phyloP scores from a whole-genome alignment of 1,284 basidiomycete species.

The Phlebopus sp. region DNA sequence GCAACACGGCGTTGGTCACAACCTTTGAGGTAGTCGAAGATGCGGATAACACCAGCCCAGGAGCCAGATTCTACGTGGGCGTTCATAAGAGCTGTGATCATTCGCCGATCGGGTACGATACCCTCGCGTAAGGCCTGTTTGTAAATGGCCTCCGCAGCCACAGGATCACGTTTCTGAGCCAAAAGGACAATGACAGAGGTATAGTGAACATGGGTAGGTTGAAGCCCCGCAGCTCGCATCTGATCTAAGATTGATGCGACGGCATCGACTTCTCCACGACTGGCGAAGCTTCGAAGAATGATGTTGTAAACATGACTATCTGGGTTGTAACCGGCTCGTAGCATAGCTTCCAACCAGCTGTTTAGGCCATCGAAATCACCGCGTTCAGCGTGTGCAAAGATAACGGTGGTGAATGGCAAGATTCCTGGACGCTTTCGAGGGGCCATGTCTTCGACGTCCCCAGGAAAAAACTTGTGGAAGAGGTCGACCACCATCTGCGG shows the following conservation, averaged over 20 bases:
- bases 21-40: conserved; percentile 66
- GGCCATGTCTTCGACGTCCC: conserved; percentile 18
- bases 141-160: conserved; percentile 69
- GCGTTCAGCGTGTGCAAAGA: conserved; percentile 52
- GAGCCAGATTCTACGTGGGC: conserved; percentile 80
- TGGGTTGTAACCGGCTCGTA: conserved; percentile 46
- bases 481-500: conserved; percentile 42
- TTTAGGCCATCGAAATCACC: conserved; percentile 54
- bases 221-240: conserved; percentile 53
- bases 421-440: conserved; percentile 39
- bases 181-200: conserved; percentile 72
- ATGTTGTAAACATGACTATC: conserved; percentile 58
- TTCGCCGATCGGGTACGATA: conserved; percentile 58
- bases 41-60: conserved; percentile 72
- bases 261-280: conserved; percentile 52
- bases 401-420: conserved; percentile 54
- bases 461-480: conserved; percentile 56
- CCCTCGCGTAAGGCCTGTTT: conserved; percentile 60
- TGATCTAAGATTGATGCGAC: conserved; percentile 60
- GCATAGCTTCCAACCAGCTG: conserved; percentile 56
- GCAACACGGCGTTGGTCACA: conserved; percentile 37
- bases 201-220: conserved; percentile 58
- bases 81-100: conserved; percentile 77
- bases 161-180: conserved; percentile 62
- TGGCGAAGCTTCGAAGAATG: conserved; percentile 61